These are phyloP conservation scores for Bolboschoenoplectus hybrid DNA, from an alignment of 202 grass and related monocot species.

Conservation along the genomic window DNA sequence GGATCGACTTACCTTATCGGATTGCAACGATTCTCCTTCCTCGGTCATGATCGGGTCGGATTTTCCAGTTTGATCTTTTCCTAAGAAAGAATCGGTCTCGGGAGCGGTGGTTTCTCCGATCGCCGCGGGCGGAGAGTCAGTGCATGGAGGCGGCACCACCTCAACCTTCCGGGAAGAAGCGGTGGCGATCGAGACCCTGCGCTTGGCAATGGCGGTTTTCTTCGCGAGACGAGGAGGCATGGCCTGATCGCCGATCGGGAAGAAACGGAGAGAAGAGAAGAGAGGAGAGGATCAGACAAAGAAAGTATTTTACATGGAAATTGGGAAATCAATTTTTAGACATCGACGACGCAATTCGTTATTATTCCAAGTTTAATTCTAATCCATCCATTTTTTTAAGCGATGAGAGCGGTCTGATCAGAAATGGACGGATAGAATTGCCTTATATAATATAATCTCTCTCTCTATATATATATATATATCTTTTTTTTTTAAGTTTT, in stretches of 20 bases:
- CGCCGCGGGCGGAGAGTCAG: background rate
- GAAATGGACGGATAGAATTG: background rate
- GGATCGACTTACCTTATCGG: background rate
- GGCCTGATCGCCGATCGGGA: background rate
- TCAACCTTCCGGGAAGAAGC: conserved; percentile 19
- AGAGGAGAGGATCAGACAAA: too few relatives aligned
- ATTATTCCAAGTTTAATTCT: too few relatives aligned
- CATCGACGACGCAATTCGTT: too few relatives aligned
- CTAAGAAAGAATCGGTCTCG: background rate
- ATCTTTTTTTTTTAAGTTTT: too few relatives aligned
- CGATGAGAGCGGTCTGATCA: background rate
- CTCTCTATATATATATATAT: too few relatives aligned
- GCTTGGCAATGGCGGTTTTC: background rate
- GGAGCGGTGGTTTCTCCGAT: conserved; percentile 29
- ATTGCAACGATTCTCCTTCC: background rate
- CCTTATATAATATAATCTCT: too few relatives aligned
- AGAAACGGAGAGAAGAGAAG: background rate
- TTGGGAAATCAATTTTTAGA: too few relatives aligned
- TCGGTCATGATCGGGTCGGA: background rate
- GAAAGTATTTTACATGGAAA: too few relatives aligned
- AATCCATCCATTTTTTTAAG: background rate
- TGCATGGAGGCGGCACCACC: background rate
- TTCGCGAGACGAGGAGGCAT: conserved; percentile 34
- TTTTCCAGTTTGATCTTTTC: background rate
- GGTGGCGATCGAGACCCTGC: background rate